Base-by-base conservation (phyloP, 2,329 filamentous ascomycete genomes). In the Lizonia empirigonia region DNA sequence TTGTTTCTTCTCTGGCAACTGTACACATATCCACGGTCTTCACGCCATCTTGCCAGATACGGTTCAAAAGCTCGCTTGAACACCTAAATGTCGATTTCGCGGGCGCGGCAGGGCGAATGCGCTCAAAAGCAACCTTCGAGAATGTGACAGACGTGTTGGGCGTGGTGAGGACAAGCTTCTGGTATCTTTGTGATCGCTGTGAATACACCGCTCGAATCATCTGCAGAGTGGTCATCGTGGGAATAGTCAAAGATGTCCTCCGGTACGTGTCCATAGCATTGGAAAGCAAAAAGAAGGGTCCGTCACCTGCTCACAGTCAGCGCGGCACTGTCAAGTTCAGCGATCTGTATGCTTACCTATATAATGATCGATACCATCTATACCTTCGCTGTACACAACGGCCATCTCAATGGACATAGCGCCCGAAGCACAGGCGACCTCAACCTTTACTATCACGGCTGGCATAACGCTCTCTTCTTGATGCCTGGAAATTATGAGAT, bases 261-360 rank as follows among this genome's bases (percentile, higher is more conserved):
- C 52, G 45, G 18, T 50, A 50, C 18, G 46, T 50, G 27, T 55
- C 52, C 52, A 55, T 55, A 4, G 52, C 52, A 19, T 55, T 55
- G 16, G 52, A 55, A 27, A 55, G 50, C 10, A 55, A 33, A 32
- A 55, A 55, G 33, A 55, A 55, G 9, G 52, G 52, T 2, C 52
- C 52, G 19, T 55, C 52, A 10, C 52, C 52, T 51, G 12, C 12
- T 27, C 1, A n/a, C n/a, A 6, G 23, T 48, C 10, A 48, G 30
- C 12, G 20, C 12, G n/a, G 26, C n/a, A 12, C 1, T 16, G 3
- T 2, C 5, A 1, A 19, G 7, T 20, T 6, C 6, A 13, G 18
- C 30, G 13, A 13, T 20, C 10, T 20, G 3, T 5, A 7, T n/a
- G 8, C 22, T n/a, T 34, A 51, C 48, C 48, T 18, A 41, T 39